A percentile compares a stretch with the other conserved stretches of the same genome.
phyloP scores from a whole-genome alignment of 2,329 filamentous ascomycete genomes.

The Fusarium proliferatum region DNA sequence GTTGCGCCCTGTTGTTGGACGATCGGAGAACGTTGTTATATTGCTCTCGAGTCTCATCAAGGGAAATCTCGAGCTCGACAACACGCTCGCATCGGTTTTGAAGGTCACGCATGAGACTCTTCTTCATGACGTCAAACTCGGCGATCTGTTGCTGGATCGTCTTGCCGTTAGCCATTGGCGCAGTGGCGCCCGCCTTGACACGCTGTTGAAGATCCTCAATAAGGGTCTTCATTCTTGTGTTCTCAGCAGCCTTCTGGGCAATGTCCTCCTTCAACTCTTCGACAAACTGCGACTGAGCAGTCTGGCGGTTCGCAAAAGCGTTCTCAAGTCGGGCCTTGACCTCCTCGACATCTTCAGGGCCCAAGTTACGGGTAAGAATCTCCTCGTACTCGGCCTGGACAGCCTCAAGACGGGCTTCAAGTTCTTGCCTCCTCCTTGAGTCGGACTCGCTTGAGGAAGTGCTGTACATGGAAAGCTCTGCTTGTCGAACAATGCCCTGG shows the following conservation, averaged over 20 bases:
- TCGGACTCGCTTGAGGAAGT: constrained; percentile 71
- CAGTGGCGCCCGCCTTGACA: constrained; percentile 69
- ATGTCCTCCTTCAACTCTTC: constrained; percentile 83
- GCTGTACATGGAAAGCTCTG: constrained; percentile 85
- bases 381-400: constrained; percentile 88
- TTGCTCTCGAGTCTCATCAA: constrained; percentile 97
- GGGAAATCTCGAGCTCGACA: constrained; percentile 95
- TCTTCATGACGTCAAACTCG: constrained; percentile 99
- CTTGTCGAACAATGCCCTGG: constrained; percentile 91
- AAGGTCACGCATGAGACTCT: constrained; percentile 97
- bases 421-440: constrained; percentile 75
- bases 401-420: constrained; percentile 79
- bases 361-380: constrained; percentile 81
- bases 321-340: constrained; percentile 83
- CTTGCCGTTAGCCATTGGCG: constrained; percentile 82
- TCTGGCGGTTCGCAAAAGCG: constrained; percentile 79
- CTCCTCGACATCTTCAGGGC: constrained; percentile 82
- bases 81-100: constrained; percentile 98
- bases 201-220: constrained; percentile 83
- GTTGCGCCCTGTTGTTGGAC: constrained; percentile 97
- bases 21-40: constrained; percentile 98
- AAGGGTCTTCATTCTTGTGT: constrained; percentile 80
- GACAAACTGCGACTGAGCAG: constrained; percentile 77
- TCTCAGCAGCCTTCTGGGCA: constrained; percentile 81
- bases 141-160: constrained; percentile 97